Evolutionary conservation across 768 basidiomycete genomes (phyloP).

Genomic region (Suillus occidentalis): DNA sequence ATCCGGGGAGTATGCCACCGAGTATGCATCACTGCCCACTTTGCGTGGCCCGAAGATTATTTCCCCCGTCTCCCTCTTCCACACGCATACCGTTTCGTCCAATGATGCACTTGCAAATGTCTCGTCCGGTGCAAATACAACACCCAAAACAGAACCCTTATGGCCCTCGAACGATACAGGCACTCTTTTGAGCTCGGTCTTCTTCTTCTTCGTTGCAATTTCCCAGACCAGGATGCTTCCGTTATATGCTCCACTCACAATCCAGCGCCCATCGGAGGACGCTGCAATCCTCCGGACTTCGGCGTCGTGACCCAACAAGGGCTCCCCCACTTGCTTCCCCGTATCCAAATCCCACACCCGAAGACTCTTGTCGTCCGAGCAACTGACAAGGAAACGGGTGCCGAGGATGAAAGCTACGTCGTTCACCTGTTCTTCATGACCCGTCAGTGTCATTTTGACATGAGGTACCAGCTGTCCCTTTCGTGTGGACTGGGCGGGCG

Average conservation of each 20-base stretch:
- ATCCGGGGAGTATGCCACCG: background rate
- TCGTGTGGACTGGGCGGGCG: background rate
- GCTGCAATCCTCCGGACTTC: slow-evolving; percentile 16
- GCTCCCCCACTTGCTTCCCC: slow-evolving; percentile 23
- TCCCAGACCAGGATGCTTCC: slow-evolving; percentile 7
- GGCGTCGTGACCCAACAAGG: slow-evolving; percentile 13
- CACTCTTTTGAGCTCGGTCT: background rate
- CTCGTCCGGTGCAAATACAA: background rate
- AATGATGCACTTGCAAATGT: background rate
- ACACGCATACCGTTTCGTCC: background rate
- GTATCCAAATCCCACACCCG: slow-evolving; percentile 12
- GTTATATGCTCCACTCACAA: background rate
- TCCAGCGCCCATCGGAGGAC: background rate
- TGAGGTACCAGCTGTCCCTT: background rate
- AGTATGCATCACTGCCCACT: background rate
- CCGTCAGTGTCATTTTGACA: background rate
- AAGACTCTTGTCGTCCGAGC: background rate
- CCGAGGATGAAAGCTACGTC: background rate
- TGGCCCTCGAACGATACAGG: background rate
- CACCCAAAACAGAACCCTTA: background rate
- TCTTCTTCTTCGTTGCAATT: background rate
- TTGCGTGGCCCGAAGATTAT: background rate
- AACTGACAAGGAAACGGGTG: background rate
- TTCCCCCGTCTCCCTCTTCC: background rate
- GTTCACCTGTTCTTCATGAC: background rate